These are phyloP conservation scores for Fusarium lyarnte DNA, from an alignment of 2,329 filamentous ascomycete genomes.

Conservation along the genomic window DNA sequence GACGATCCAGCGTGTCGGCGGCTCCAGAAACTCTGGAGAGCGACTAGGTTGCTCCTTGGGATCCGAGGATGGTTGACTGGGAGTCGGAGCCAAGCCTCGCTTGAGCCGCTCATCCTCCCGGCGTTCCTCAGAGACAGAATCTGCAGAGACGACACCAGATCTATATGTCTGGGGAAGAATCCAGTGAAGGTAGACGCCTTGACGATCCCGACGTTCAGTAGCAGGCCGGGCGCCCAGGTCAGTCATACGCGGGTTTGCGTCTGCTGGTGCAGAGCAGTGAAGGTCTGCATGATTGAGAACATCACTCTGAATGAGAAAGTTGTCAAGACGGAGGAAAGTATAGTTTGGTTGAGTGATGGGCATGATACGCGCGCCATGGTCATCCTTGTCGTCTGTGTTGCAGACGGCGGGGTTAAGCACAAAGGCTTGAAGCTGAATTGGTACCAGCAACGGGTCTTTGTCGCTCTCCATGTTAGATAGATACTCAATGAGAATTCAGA, in stretches of 20 bases:
- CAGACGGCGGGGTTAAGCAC: background rate
- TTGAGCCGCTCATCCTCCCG: background rate
- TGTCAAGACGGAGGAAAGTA: background rate
- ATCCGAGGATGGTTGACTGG: no score
- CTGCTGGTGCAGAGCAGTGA: background rate
- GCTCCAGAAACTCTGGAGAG: background rate
- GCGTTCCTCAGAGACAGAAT: background rate
- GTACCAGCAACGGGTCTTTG: no score
- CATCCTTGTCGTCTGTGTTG: background rate
- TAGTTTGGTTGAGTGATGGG: background rate
- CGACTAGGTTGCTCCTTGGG: no score
- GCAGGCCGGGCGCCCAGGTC: background rate
- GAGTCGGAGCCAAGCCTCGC: background rate
- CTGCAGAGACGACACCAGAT: background rate
- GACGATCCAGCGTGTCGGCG: background rate
- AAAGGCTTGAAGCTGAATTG: background rate
- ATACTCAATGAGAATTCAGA: no score
- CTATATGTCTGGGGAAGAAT: background rate
- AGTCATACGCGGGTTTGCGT: background rate
- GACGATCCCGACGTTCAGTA: no score
- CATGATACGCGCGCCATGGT: background rate
- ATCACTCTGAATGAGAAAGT: background rate
- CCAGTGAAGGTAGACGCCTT: background rate
- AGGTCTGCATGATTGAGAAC: background rate
- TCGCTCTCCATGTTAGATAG: no score